Conservation (phyloP, 768 basidiomycete genomes). For the Kockovaella imperatae region DNA sequence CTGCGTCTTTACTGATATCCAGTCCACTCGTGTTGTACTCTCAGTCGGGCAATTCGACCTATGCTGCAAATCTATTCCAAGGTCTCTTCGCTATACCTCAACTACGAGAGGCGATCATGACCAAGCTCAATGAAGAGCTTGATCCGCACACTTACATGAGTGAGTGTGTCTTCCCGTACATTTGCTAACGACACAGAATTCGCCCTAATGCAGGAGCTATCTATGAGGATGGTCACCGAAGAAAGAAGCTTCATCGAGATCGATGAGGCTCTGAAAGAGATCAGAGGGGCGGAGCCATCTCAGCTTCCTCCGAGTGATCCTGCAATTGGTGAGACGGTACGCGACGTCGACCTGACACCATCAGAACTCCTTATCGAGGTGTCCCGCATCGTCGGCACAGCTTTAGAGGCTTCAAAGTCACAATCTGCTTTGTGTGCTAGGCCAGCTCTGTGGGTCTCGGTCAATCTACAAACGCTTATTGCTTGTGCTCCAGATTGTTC, state of each 20-base stretch:
- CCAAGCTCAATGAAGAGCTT: neutral
- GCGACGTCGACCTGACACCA: no score
- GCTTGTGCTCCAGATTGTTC: no score
- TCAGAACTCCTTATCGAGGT: no score
- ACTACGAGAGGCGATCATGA: slow-evolving; percentile 15
- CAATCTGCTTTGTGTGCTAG: no score
- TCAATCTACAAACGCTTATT: no score
- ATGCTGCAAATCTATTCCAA: slow-evolving; percentile 29
- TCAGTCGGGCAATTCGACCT: slow-evolving; percentile 18
- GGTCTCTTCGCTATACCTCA: slow-evolving; percentile 31
- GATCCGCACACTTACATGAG: neutral
- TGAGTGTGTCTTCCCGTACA: neutral
- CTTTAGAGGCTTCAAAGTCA: no score
- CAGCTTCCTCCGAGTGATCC: slow-evolving; percentile 24
- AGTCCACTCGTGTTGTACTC: slow-evolving; percentile 31
- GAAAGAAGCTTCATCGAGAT: slow-evolving; percentile 16
- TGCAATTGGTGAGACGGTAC: slow-evolving; percentile 10
- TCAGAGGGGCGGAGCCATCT: slow-evolving; percentile 5
- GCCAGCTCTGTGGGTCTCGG: no score
- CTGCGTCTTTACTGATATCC: neutral
- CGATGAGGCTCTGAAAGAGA: slow-evolving; percentile 11
- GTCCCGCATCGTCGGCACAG: no score
- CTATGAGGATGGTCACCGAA: neutral
- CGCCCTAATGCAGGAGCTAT: neutral
- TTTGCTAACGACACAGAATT: neutral